Base-by-base conservation (phyloP, 805 yeast genomes). In the Saturnispora bothae region DNA sequence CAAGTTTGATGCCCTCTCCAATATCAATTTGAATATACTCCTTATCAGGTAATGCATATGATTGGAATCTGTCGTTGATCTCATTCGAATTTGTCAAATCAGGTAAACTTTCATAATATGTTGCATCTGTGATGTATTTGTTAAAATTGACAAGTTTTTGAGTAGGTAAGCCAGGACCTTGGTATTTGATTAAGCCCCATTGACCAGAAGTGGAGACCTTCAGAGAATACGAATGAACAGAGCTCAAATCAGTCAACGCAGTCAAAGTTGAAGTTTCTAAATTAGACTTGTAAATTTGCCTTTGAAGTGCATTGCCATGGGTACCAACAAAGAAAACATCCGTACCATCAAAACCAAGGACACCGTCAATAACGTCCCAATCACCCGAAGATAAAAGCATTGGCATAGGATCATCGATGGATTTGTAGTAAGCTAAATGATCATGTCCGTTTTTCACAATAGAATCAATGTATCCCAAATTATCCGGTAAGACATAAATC, bases 401-500 rank as follows among this genome's bases (percentile, higher is more conserved):
- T 1, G 76, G 76, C 3, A 55, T 50, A 0, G 59, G 48, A 25
- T 68, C 52, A 10, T 42, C 23, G 8, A 32, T 19, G 2, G 69
- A 61, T 14, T 68, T 59, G 47, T 73, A 81, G 51, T 71, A 74
- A 2, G 76, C 83, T 34, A 83, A 56, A 52, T 82, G 92, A 43
- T 70, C 73, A 53, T 57, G 78, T 0, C 81, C 78, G 9, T 51
- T 63, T 25, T 64, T 66, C 14, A 69, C 74, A 12, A 75, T 66
- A 3, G 73, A 58, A 52, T 82, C 92, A 36, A 82, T 64, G 49
- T 76, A 83, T 0, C 89, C 89, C 23, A 37, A 29, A 22, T 49
- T 50, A 5, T 54, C 57, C 5, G 73, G 71, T 3, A 71, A 51
- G 1, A 60, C 55, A 15, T 52, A 40, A 12, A 69, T 55, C 9